Evolutionary conservation across 306 rosid genomes (phyloP).

Genomic region (Malus fusca): DNA sequence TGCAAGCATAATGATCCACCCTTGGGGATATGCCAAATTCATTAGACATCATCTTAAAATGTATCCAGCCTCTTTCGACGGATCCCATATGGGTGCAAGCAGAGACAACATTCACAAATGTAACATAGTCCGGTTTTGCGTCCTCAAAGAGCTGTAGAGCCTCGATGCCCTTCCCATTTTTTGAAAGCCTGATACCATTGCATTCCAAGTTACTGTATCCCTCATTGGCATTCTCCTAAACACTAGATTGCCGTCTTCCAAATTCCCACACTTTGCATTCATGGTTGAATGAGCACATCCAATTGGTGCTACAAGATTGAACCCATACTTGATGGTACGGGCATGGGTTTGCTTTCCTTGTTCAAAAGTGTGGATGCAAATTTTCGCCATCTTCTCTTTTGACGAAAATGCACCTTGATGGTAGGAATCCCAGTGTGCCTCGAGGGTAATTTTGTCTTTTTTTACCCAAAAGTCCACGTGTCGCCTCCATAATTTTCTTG

Average conservation of each 20-base stretch:
- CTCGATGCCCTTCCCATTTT: constrained; percentile 59
- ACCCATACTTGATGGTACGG: constrained; percentile 54
- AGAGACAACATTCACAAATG: constrained; percentile 69
- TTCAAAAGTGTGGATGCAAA: constrained; percentile 18
- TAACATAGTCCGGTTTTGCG: constrained; percentile 49
- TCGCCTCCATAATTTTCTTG: too few relatives aligned
- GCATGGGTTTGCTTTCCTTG: constrained; percentile 84
- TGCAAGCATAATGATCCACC: constrained; percentile 79
- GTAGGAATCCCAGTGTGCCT: too few relatives aligned
- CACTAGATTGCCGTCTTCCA: constrained; percentile 52
- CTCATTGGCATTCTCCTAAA: constrained; percentile 58
- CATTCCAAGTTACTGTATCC: constrained; percentile 80
- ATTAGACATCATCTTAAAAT: constrained; percentile 62
- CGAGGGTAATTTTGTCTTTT: too few relatives aligned
- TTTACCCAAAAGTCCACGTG: too few relatives aligned
- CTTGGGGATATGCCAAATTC: constrained; percentile 46
- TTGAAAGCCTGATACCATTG: constrained; percentile 86
- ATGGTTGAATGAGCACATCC: constrained; percentile 84
- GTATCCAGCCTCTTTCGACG: constrained; percentile 59
- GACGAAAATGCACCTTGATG: too few relatives aligned
- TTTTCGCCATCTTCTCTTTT: too few relatives aligned
- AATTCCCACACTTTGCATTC: constrained; percentile 74
- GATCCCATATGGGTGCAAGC: constrained; percentile 85
- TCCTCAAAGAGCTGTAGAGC: constrained; percentile 68
- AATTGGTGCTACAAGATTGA: constrained; percentile 54